Evolutionary conservation across 192 early-diverging fungal species (phyloP).

Genomic region (Coemansia sp.): DNA sequence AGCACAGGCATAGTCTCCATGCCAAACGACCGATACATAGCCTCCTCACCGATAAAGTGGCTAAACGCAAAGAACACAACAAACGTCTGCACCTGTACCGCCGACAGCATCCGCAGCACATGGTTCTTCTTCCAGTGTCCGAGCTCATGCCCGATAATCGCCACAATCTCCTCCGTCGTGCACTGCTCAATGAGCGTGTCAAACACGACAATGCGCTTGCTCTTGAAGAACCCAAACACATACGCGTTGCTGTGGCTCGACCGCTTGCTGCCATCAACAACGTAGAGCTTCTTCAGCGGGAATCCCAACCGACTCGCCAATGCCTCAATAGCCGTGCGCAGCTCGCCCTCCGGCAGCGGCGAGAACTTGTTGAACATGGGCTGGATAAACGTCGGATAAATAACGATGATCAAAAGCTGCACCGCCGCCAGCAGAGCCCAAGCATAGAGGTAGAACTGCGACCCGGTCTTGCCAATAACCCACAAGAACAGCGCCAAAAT

Average conservation of each 20-base stretch:
- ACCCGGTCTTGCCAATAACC: slow-evolving; percentile 78
- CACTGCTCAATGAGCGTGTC: slow-evolving; percentile 90
- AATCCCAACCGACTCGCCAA: slow-evolving; percentile 81
- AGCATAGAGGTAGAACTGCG: slow-evolving; percentile 85
- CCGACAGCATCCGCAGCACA: slow-evolving; percentile 69
- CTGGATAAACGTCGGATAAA: slow-evolving; percentile 94
- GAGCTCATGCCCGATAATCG: slow-evolving; percentile 94
- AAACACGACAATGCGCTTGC: slow-evolving; percentile 94
- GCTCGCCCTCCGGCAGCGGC: slow-evolving; percentile 76
- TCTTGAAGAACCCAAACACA: slow-evolving; percentile 93
- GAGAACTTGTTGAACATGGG: slow-evolving; percentile 98
- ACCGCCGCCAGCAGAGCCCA: slow-evolving; percentile 84
- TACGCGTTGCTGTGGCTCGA: slow-evolving; percentile 94
- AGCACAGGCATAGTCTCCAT: slow-evolving; percentile 73
- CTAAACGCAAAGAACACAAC: slow-evolving; percentile 74
- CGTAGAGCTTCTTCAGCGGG: slow-evolving; percentile 90
- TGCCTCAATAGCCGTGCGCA: slow-evolving; percentile 76
- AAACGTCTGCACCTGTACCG: slow-evolving; percentile 76
- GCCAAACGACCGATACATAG: slow-evolving; percentile 86
- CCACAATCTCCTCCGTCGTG: slow-evolving; percentile 81
- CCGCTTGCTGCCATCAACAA: slow-evolving; percentile 93
- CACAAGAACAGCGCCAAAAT: slow-evolving; percentile 75
- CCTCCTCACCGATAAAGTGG: slow-evolving; percentile 66
- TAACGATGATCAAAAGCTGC: slow-evolving; percentile 70
- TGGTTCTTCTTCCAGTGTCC: slow-evolving; percentile 94